Evolutionary conservation across 139 green algal genomes (phyloP), one percentile per base, ranked within the genome.

Genomic region (Ulvella scutata): DNA sequence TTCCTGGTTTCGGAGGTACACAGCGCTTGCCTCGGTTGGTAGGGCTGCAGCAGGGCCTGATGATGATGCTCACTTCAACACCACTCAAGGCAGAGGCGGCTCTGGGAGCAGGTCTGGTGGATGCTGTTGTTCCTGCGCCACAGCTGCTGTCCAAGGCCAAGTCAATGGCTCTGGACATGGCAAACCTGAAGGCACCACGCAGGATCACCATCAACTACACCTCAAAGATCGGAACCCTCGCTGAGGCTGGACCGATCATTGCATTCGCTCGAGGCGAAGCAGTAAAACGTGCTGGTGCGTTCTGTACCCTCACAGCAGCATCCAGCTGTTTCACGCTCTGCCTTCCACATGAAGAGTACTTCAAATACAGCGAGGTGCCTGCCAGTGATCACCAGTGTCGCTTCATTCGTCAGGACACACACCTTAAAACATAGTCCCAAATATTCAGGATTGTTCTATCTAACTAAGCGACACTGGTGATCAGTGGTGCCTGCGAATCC

Each of bases 1-100:
- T 98, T 36, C 94, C 94, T 20, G 95, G 95, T 26, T 98, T 98
- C 86, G 95, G 95, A 13, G 95, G 95, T 79, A 99, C 95, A 3
- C 91, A 99, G 86, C 85, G 95, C 43, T 83, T 99, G 80, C 95
- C 95, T 2, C 86, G 95, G 36, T 82, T 98, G 26, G 93, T 98
- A 38, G 95, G 95, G 21, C 82, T 99, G 75, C 79, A 93, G 72
- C 95, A 94, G 78, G 90, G 82, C 0, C 76, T 91, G 6, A 82
- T 97, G 79, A 97, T 98, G 90, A 98, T 98, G 87, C 87, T 98
- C 4, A 95, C 88, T 3, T 91, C 82, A 38, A 86, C 90, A 62
- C 88, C 86, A 75, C 86, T 94, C 81, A 88, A 83, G 74, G 80
- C 74, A 79, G 26, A 75, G 76, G 84, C 83, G 10, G 92, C 83